These are phyloP conservation scores for Schizophyllum amplum DNA, from an alignment of 1,284 basidiomycete species.

Conservation along the genomic window DNA sequence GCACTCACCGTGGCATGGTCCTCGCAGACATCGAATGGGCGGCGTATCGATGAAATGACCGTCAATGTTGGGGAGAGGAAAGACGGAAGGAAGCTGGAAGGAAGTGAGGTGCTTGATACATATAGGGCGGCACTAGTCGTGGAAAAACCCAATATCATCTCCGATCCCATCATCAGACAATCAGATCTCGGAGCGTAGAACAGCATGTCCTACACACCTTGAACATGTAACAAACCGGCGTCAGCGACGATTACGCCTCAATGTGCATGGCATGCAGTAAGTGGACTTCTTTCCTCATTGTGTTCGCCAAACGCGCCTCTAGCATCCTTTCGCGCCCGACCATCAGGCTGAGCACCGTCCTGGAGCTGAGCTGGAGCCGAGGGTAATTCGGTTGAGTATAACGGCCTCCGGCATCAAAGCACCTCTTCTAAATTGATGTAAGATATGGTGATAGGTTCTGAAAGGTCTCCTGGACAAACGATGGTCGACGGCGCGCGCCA, in stretches of 20 bases:
- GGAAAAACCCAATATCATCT: background rate
- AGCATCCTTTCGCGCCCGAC: no score
- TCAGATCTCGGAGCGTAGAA: background rate
- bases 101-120: background rate
- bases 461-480: background rate
- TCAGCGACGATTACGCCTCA: background rate
- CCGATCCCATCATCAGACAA: background rate
- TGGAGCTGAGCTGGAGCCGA: no score
- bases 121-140: background rate
- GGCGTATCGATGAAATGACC: slow-evolving; percentile 20
- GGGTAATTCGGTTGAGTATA: no score
- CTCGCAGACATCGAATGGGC: slow-evolving; percentile 20
- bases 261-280: background rate
- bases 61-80: background rate
- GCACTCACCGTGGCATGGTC: background rate
- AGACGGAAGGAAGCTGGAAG: background rate
- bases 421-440: background rate
- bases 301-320: no score
- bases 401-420: background rate
- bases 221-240: background rate
- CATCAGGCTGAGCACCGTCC: no score
- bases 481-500: background rate
- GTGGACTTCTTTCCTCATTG: no score
- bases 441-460: background rate
- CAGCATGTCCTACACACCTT: background rate